Conservation (phyloP, 139 green algal genomes). For the Chlorella sp. region DNA sequence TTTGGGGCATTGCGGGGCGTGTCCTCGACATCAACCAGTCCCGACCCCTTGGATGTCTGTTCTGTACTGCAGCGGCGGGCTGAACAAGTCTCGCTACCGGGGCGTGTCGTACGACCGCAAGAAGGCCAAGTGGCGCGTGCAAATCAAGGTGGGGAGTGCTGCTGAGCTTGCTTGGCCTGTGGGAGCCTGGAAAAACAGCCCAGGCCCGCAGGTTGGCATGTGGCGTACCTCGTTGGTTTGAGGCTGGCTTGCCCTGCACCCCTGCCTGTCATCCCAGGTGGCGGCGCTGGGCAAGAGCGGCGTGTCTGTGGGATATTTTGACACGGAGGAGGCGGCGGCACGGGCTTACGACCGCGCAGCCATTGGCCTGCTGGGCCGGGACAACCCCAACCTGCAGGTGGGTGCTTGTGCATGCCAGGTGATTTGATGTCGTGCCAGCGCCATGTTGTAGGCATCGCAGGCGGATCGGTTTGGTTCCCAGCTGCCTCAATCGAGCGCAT, state of each 20-base stretch:
- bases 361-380: slow-evolving; percentile 74
- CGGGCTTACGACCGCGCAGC: slow-evolving; percentile 74
- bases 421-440: too few relatives aligned
- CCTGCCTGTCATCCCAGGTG: too few relatives aligned
- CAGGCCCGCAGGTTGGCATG: too few relatives aligned
- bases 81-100: slow-evolving; percentile 67
- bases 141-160: slow-evolving; percentile 72
- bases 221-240: too few relatives aligned
- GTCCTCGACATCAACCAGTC: too few relatives aligned
- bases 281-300: slow-evolving; percentile 73
- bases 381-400: slow-evolving; percentile 58
- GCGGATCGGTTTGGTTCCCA: too few relatives aligned
- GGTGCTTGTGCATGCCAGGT: background rate
- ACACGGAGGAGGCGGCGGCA: slow-evolving; percentile 68
- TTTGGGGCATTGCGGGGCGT: too few relatives aligned
- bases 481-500: too few relatives aligned
- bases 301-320: slow-evolving; percentile 74
- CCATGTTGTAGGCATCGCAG: too few relatives aligned
- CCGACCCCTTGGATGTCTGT: too few relatives aligned
- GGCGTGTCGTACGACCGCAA: slow-evolving; percentile 82
- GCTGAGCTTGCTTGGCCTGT: background rate
- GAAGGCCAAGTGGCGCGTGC: slow-evolving; percentile 83
- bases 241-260: too few relatives aligned
- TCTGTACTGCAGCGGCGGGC: slow-evolving; percentile 3
- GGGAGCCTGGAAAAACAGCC: too few relatives aligned